Evolutionary conservation across 139 green algal species (phyloP).

Genomic region (Eudorina sp.): DNA sequence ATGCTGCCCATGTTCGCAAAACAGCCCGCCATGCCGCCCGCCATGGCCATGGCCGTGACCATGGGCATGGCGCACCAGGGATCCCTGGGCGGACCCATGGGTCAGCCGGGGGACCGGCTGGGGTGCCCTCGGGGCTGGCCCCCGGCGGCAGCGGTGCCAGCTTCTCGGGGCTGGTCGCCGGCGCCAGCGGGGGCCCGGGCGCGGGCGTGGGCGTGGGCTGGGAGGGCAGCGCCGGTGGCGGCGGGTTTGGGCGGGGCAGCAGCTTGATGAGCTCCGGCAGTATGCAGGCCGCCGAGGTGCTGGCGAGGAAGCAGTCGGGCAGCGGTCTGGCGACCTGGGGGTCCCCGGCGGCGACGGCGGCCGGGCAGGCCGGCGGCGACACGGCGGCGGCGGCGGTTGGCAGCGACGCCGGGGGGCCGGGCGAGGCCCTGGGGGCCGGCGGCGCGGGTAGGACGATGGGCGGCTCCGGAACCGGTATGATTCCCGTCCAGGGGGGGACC

Average conservation of each 20-base stretch:
- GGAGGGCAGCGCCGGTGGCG: background rate
- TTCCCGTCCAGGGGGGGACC: background rate
- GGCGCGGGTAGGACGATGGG: background rate
- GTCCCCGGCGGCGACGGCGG: background rate
- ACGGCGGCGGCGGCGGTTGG: background rate
- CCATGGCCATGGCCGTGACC: background rate
- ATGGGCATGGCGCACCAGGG: too few relatives aligned
- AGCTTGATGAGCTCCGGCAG: background rate
- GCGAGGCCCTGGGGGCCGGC: background rate
- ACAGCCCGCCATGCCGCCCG: background rate
- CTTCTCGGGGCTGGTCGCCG: too few relatives aligned
- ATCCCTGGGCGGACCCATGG: too few relatives aligned
- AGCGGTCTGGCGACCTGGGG: background rate
- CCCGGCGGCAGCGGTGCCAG: too few relatives aligned
- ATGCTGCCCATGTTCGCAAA: slow-evolving; percentile 29
- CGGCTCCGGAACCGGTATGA: background rate
- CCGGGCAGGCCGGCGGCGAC: background rate
- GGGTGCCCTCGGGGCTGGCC: too few relatives aligned
- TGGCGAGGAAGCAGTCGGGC: background rate
- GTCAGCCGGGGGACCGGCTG: too few relatives aligned
- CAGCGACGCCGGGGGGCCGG: background rate
- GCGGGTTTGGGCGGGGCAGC: background rate
- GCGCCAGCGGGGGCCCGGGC: background rate
- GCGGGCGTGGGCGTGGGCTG: background rate
- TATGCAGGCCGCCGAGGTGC: background rate